Base-by-base conservation (phyloP, 352 stramenopile species). In the Phytophthora colocasiae region DNA sequence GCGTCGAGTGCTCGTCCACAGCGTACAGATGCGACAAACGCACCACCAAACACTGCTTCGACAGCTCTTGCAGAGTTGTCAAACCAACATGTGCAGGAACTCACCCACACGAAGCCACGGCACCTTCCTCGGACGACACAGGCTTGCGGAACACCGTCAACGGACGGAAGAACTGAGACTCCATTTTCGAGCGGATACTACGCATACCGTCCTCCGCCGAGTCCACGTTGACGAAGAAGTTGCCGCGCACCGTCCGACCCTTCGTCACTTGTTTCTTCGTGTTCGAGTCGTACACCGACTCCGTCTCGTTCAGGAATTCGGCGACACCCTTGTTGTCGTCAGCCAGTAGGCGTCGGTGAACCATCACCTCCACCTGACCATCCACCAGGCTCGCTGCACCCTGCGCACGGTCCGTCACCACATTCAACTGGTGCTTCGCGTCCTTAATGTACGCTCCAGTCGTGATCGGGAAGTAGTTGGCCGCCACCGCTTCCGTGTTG, bases 381-480 rank as follows among this genome's bases (percentile, higher is more conserved):
- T 98, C 87, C 40, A 76, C 65, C 10, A 99, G 71, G 60, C 95
- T 99, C 26, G 89, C 84, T 38, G 79, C 89, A 39, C 96, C 97
- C 71, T 99, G 95, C 0, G 96, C 93, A 9, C 95, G 85, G 66
- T 99, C 97, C 5, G 89, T 97, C 32, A 98, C 72, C 17, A 99
- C 62, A 27, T 88, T 92, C 15, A 99, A 71, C 58, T 97, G 84
- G 12, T 68, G 49, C 26, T 87, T 81, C 14, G 82, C 62, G 60
- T 98, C 92, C 71, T 98, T 90, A 58, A 99, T 80, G 63, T 96
- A 99, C 7, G 94, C 90, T 14, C 92, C 92, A 6, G 95, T 90
- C 52, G 93, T 99, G n/a, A 99, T 93, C 1, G 97, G 97, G 64
- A 98, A 98, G 79, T 98, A 99, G 74, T 99, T 99, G 39, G 93